These are phyloP conservation scores for Aulographum hederae DNA, from an alignment of 2,329 filamentous ascomycete species.

Conservation along the genomic window DNA sequence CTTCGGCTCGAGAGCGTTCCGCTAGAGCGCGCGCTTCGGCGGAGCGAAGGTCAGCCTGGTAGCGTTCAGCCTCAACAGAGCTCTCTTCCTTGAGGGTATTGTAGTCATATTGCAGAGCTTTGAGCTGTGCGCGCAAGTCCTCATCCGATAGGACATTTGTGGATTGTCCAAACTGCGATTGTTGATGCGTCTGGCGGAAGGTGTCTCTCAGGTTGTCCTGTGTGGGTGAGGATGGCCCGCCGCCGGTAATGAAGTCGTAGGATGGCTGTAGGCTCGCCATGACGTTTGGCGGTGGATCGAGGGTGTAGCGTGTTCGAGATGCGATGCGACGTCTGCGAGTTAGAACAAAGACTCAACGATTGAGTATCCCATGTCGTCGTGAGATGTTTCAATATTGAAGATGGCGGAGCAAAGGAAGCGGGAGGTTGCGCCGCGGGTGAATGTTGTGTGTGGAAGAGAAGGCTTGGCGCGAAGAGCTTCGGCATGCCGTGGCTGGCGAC, in stretches of 20 bases:
- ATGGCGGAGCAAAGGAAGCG: no score
- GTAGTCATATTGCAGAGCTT: conserved; percentile 72
- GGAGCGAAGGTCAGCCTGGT: conserved; percentile 71
- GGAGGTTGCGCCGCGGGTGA: no score
- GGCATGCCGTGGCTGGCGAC: no score
- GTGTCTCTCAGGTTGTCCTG: conserved; percentile 9
- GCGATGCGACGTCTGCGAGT: no score
- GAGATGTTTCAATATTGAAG: no score
- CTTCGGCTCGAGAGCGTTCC: conserved; percentile 53
- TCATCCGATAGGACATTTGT: conserved; percentile 26
- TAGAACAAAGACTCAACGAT: no score
- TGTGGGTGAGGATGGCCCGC: conserved; percentile 15
- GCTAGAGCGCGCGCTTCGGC: conserved; percentile 65
- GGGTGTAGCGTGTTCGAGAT: no score
- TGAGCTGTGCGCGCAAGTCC: conserved; percentile 75
- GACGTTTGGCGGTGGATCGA: no score
- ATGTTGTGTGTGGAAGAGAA: no score
- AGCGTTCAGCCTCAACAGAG: conserved; percentile 58
- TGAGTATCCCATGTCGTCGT: no score
- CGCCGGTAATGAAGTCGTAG: conserved; percentile 30
- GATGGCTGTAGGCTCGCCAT: conserved; percentile 22
- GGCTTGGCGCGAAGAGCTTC: no score
- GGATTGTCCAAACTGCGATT: no score
- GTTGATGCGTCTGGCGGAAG: conserved; percentile 22
- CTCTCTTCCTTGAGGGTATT: conserved; percentile 77